Conservation (phyloP, 2,329 filamentous ascomycete species). For the Aspergillus thermomutatus region DNA sequence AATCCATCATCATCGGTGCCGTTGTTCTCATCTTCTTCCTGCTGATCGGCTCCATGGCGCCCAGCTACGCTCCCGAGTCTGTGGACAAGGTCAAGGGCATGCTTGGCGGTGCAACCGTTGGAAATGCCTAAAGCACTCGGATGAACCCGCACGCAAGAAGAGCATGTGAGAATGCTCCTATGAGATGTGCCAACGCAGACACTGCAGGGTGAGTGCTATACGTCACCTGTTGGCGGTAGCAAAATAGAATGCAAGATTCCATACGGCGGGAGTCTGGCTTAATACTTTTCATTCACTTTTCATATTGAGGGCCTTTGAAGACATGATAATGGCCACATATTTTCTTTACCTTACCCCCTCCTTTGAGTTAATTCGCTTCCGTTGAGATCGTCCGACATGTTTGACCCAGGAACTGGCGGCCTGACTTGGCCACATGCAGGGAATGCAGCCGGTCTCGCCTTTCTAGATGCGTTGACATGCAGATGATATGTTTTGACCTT, state of each 20-base stretch:
- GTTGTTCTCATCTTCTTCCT: conserved; percentile 67
- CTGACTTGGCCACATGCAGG: conserved; percentile 33
- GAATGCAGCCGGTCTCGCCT: conserved; percentile 28
- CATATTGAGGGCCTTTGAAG: conserved; percentile 2
- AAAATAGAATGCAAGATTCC: neutral
- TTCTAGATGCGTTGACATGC: conserved; percentile 5
- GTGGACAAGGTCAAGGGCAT: conserved; percentile 34
- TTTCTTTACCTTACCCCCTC: neutral
- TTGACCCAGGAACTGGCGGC: conserved; percentile 7
- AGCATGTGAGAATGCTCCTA: neutral
- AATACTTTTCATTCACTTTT: conserved; percentile 3
- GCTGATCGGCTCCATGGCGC: conserved; percentile 62
- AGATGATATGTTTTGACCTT: conserved; percentile 11
- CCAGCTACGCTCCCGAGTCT: conserved; percentile 42
- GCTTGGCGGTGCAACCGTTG: conserved; percentile 32
- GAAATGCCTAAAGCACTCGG: conserved; percentile 27
- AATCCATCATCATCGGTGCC: conserved; percentile 66
- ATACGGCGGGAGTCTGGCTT: neutral
- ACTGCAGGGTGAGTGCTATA: neutral
- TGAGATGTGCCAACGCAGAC: neutral
- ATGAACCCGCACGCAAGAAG: neutral
- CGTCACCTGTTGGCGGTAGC: neutral
- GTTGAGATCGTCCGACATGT: conserved; percentile 5
- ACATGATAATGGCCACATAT: conserved; percentile 8
- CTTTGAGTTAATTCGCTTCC: conserved; percentile 11